phyloP scores from a whole-genome alignment of 176 grass and related monocot species.

The Saccharum officinarum region DNA sequence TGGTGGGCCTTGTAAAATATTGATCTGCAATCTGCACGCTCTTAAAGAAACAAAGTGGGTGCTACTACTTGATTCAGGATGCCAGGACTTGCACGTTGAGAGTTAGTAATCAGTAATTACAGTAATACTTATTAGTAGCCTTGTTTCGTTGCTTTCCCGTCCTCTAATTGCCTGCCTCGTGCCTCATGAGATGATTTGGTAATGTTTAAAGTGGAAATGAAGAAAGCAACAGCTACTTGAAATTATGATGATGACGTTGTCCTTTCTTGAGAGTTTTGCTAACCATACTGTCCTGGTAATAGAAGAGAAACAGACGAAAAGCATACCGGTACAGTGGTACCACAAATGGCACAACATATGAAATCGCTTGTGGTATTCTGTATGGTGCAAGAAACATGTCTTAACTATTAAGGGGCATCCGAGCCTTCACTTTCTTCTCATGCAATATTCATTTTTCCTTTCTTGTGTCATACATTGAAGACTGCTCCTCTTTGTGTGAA shows the following conservation, averaged over 20 bases:
- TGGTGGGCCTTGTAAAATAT: slow-evolving; percentile 27
- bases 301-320: slow-evolving; percentile 43
- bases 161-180: neutral
- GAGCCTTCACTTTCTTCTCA: slow-evolving; percentile 38
- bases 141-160: slow-evolving; percentile 19
- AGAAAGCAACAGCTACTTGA: slow-evolving; percentile 14
- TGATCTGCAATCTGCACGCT: slow-evolving; percentile 18
- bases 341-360: slow-evolving; percentile 26
- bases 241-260: neutral
- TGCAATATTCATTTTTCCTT: slow-evolving; percentile 28
- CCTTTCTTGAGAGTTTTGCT: slow-evolving; percentile 35
- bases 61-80: slow-evolving; percentile 27
- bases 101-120: neutral
- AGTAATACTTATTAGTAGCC: neutral
- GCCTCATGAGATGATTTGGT: slow-evolving; percentile 32
- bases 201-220: slow-evolving; percentile 20
- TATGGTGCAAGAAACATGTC: slow-evolving; percentile 38
- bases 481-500: neutral
- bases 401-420: slow-evolving; percentile 26
- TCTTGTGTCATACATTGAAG: slow-evolving; percentile 14
- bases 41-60: slow-evolving; percentile 16
- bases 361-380: slow-evolving; percentile 23
- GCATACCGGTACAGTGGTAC: slow-evolving; percentile 27
- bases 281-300: slow-evolving; percentile 32
- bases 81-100: slow-evolving; percentile 13